These are phyloP conservation scores for Apophysomyces elegans DNA, from an alignment of 371 early-diverging fungal species.

Conservation along the genomic window DNA sequence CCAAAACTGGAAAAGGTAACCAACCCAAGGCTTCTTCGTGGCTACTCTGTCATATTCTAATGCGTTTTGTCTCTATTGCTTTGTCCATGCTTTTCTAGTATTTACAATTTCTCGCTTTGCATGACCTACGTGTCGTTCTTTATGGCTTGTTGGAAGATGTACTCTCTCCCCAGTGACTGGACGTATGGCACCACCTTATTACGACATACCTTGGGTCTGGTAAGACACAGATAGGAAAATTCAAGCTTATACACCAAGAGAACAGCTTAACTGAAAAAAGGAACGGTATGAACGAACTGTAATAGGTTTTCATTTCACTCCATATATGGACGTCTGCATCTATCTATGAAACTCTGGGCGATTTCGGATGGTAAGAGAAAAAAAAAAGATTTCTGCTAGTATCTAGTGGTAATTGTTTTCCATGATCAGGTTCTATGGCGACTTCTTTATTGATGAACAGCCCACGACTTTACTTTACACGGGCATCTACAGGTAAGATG, in stretches of 20 bases:
- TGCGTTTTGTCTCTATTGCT: too few species aligned
- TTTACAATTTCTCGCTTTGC: conserved; percentile 26
- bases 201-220: conserved; percentile 75
- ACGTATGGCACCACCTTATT: conserved; percentile 74
- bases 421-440: conserved; percentile 75
- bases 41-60: too few species aligned
- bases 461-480: conserved; percentile 71
- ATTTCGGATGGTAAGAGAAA: conserved; percentile 77
- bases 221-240: background rate
- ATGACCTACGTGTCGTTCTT: conserved; percentile 90
- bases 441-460: conserved; percentile 81
- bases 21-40: background rate
- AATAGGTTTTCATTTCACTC: conserved; percentile 68
- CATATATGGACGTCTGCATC: conserved; percentile 89
- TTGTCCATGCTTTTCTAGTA: background rate
- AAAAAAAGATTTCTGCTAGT: background rate
- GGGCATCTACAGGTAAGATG: conserved; percentile 79
- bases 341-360: conserved; percentile 92
- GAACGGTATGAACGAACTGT: background rate
- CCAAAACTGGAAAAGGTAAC: conserved; percentile 87
- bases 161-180: conserved; percentile 72
- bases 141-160: conserved; percentile 74
- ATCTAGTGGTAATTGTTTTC: background rate
- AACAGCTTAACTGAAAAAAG: too few species aligned
- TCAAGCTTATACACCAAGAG: background rate